Evolutionary conservation across 495 filamentous ascomycete species (phyloP), one percentile per base, ranked within the genome.

Genomic region (Lasiosphaeria ovina): DNA sequence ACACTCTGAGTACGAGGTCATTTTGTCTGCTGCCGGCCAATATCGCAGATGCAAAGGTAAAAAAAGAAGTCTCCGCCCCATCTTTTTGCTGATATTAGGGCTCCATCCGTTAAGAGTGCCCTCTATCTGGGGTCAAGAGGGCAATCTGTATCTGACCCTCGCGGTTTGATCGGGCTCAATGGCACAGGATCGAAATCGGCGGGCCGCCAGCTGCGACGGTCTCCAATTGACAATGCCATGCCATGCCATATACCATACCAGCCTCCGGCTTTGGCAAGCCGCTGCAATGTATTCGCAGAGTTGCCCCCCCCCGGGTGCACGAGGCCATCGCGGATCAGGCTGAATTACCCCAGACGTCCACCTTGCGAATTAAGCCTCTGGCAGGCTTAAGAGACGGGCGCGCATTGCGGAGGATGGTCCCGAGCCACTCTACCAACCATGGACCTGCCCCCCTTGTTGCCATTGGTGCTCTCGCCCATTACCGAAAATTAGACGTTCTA

Each of bases 311-410:
- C 44, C 12, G 44, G 44, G 16, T 7, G 12, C 8, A 42, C 7
- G 12, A 42, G 12, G 12, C 8, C 38, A 42, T 42, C 12, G 16
- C 52, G 24, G 32, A 62, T 57, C 63, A 69, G 66, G 59, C 69
- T 69, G 69, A 67, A 58, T 59, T 62, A 62, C 69, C 64, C 66
- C 64, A 56, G 66, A 69, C 55, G 9, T 4, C 31, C 48, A 52
- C 24, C 24, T 24, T 24, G 2, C 49, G n/a, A 44, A 38, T 6
- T 14, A 36, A 31, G 35, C 7, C 34, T 24, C 2, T 12, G 16
- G 42, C 38, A 8, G 8, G 14, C 51, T 24, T 36, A 54, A 47
- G 12, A 11, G 40, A 52, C 45, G 44, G 55, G 47, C 48, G 50
- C 17, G 58, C 56, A 59, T 62, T 59, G 62, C 65, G 62, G 65